phyloP scores from a whole-genome alignment of 345 rosid genomes.

The Heritiera littoralis region DNA sequence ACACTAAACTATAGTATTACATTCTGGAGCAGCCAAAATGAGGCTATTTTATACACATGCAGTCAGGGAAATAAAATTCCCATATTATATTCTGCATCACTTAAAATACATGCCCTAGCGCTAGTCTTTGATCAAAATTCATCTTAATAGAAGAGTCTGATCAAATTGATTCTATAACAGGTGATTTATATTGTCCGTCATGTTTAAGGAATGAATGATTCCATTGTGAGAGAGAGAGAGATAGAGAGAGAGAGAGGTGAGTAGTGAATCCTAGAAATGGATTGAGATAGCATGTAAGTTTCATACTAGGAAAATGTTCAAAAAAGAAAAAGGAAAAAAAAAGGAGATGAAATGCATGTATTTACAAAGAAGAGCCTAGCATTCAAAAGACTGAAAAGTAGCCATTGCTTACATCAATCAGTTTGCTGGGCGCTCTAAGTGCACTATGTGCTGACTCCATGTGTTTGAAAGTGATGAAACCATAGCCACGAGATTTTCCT shows the following conservation, averaged over 20 bases:
- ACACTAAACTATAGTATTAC: not conserved
- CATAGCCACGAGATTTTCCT: conserved; percentile 77
- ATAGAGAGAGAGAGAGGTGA: not conserved
- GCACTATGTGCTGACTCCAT: conserved; percentile 67
- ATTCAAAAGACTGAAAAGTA: conserved; percentile 21
- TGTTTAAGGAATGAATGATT: not conserved
- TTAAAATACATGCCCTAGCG: not conserved
- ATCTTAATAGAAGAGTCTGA: not conserved
- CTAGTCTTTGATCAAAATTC: not conserved
- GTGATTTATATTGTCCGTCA: not conserved
- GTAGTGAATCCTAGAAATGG: not conserved
- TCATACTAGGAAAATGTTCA: not conserved
- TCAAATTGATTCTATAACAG: not conserved
- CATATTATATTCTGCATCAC: not conserved
- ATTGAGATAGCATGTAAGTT: not conserved
- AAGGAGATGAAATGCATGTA: not conserved
- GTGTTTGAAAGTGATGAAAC: conserved; percentile 68
- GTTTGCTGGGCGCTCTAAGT: conserved; percentile 58
- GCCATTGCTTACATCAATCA: conserved; percentile 55
- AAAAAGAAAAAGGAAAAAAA: not conserved
- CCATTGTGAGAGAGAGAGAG: not conserved
- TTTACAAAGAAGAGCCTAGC: not conserved
- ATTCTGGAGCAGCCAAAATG: not conserved
- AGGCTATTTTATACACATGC: not conserved
- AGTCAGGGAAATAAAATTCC: not conserved